These are phyloP conservation scores for Lodderomyces metapsilosis DNA, from an alignment of 1,139 yeast genomes.

Conservation along the genomic window DNA sequence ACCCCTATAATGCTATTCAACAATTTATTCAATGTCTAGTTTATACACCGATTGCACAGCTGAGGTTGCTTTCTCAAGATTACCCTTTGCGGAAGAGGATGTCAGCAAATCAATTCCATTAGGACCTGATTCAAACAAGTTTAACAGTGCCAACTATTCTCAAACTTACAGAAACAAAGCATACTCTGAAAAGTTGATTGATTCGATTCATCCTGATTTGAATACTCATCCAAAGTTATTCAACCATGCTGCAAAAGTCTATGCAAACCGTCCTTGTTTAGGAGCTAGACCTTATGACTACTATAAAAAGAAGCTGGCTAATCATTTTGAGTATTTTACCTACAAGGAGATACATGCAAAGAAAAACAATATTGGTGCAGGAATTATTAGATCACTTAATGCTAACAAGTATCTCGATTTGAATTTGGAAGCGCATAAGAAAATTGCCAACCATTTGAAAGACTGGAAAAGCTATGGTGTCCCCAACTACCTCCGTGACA, in stretches of 20 bases:
- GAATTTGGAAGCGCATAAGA: conserved; percentile 19
- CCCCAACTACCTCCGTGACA: conserved; percentile 8
- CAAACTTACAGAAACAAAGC: conserved; percentile 15
- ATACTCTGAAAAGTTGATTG: conserved; percentile 9
- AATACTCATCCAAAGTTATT: conserved; percentile 30
- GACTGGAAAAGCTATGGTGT: conserved; percentile 13
- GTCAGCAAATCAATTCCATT: conserved; percentile 8
- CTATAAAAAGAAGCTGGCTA: conserved; percentile 16
- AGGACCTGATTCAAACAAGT: conserved; percentile 5
- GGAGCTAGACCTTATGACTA: conserved; percentile 29
- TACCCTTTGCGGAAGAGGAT: conserved; percentile 16
- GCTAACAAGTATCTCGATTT: conserved; percentile 23
- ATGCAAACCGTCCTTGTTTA: conserved; percentile 26
- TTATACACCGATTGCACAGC: conserved; percentile 11
- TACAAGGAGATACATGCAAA: conserved; percentile 16
- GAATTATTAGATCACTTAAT: conserved; percentile 25
- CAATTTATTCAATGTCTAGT: conserved; percentile 10
- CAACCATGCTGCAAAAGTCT: conserved; percentile 21
- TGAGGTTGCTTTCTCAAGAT: conserved; percentile 14
- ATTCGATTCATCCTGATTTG: conserved; percentile 20
- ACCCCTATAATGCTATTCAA: not conserved
- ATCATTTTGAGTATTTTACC: conserved; percentile 19
- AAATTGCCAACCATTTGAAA: conserved; percentile 22
- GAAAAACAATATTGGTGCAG: conserved; percentile 28
- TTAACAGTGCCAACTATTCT: conserved; percentile 12